phyloP scores from a whole-genome alignment of 805 yeast species.

The Monosporozyma servazzii region DNA sequence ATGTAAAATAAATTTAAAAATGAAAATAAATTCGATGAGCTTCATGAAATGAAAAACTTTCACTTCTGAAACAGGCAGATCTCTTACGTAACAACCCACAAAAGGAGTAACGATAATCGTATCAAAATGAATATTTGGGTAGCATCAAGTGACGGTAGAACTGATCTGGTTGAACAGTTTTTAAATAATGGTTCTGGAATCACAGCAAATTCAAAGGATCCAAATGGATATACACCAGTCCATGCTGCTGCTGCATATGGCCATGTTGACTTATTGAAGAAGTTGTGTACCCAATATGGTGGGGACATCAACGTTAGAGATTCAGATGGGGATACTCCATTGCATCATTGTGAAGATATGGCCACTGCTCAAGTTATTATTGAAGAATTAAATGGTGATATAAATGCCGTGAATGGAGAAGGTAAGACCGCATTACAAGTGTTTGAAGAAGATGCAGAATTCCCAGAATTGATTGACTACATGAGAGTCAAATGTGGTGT shows the following conservation, averaged over 20 bases:
- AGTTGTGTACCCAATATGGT: conserved; percentile 34
- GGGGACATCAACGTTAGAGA: conserved; percentile 83
- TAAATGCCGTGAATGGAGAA: conserved; percentile 53
- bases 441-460: conserved; percentile 78
- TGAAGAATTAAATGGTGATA: conserved; percentile 61
- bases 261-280: conserved; percentile 51
- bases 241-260: conserved; percentile 98
- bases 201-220: conserved; percentile 70
- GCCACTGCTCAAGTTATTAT: conserved; percentile 57
- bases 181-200: conserved; percentile 38
- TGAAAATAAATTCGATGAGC: background rate
- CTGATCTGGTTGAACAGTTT: conserved; percentile 45
- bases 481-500: conserved; percentile 36
- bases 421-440: conserved; percentile 67
- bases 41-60: background rate
- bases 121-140: conserved; percentile 68
- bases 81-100: background rate
- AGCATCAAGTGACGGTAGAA: conserved; percentile 82
- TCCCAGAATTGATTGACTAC: conserved; percentile 65
- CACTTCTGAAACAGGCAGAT: too few species aligned
- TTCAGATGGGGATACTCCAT: conserved; percentile 88
- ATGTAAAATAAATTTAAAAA: background rate
- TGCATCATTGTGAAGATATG: conserved; percentile 78
- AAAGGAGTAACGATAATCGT: background rate
- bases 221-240: conserved; percentile 91